phyloP scores from a whole-genome alignment of 1,284 basidiomycete species.

The Chondrostereum purpureum region DNA sequence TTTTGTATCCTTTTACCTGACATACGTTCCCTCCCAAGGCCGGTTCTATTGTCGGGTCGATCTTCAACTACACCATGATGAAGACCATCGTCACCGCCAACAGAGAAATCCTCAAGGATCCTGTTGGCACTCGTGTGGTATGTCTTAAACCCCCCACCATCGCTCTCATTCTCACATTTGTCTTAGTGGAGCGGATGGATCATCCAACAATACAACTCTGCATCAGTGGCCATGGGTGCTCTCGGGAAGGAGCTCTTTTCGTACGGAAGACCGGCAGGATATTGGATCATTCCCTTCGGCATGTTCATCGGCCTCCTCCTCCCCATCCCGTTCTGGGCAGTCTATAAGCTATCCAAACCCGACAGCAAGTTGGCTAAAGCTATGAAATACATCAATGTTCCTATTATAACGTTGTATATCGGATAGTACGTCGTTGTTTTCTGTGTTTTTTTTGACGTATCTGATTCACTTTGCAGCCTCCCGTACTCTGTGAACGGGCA shows the following conservation, averaged over 20 bases:
- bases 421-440: conserved; percentile 27
- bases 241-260: conserved; percentile 42
- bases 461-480: conserved; percentile 19
- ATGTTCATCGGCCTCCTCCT: conserved; percentile 43
- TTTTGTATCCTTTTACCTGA: conserved; percentile 25
- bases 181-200: conserved; percentile 46
- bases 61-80: conserved; percentile 52
- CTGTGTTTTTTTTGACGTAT: neutral
- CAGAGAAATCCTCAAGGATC: conserved; percentile 40
- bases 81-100: conserved; percentile 41
- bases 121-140: conserved; percentile 40
- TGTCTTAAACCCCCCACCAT: conserved; percentile 9
- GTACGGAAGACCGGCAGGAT: conserved; percentile 34
- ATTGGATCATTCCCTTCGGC: conserved; percentile 42
- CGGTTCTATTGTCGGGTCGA: conserved; percentile 27
- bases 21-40: conserved; percentile 14
- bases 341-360: conserved; percentile 32
- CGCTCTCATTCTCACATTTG: conserved; percentile 4
- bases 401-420: conserved; percentile 43
- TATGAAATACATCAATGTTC: conserved; percentile 42
- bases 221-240: conserved; percentile 50
- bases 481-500: conserved; percentile 52
- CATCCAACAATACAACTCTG: conserved; percentile 47
- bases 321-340: conserved; percentile 45
- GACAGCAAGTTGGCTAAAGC: conserved; percentile 23